A percentile compares a stretch with the other conserved stretches of the same genome.
Conservation (phyloP, 2,329 filamentous ascomycete genomes). For the Ophiocordyceps sinensis region DNA sequence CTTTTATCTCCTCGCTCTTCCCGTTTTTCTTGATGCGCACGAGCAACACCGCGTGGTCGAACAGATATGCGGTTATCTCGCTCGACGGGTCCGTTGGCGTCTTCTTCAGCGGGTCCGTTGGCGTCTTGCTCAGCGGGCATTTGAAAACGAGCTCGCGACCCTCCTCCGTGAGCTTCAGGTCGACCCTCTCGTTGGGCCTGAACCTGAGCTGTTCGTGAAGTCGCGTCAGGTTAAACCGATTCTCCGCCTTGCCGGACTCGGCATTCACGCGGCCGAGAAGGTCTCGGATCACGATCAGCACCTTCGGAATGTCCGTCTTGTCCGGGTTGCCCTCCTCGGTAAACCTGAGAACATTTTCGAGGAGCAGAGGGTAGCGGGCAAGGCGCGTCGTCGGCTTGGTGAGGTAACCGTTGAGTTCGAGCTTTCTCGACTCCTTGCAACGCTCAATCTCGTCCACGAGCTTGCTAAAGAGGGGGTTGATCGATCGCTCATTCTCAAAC, state of each 20-base stretch:
- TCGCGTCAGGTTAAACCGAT: conserved; percentile 87
- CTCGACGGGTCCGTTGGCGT: conserved; percentile 67
- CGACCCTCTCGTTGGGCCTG: conserved; percentile 76
- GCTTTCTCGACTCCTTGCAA: conserved; percentile 88
- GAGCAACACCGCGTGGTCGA: conserved; percentile 87
- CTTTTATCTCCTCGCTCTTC: conserved; percentile 87
- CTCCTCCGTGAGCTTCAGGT: conserved; percentile 87
- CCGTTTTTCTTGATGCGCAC: conserved; percentile 84
- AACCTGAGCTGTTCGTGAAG: conserved; percentile 88
- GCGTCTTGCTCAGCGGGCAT: conserved; percentile 81
- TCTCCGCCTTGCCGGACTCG: conserved; percentile 93
- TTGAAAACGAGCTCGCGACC: conserved; percentile 90
- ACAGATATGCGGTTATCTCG: conserved; percentile 92
- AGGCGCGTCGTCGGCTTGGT: conserved; percentile 95
- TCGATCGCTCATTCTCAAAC: conserved; percentile 87
- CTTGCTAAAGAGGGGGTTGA: conserved; percentile 70
- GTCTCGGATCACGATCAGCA: conserved; percentile 73
- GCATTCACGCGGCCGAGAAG: conserved; percentile 80
- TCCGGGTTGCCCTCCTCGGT: conserved; percentile 82
- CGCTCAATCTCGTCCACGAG: conserved; percentile 96
- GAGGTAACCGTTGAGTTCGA: conserved; percentile 93
- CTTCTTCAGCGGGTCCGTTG: conserved; percentile 86
- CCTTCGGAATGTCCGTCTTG: conserved; percentile 82
- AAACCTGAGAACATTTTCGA: conserved; percentile 86
- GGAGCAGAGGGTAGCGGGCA: conserved; percentile 79